phyloP scores from a whole-genome alignment of 768 basidiomycete species.

The Trametes gibbosa region DNA sequence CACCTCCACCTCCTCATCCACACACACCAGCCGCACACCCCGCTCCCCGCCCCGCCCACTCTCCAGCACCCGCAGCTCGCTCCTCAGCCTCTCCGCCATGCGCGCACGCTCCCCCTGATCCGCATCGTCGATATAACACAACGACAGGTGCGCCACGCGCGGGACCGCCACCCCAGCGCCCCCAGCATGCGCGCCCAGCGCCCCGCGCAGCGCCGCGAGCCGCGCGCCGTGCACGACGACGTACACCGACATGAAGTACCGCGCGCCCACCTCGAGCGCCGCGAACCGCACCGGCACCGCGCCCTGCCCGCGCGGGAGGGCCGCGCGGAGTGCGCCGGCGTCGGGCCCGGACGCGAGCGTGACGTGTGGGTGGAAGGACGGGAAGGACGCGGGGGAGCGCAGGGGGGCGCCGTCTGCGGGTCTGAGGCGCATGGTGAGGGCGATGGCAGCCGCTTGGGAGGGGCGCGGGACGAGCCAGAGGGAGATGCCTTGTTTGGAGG shows the following conservation, averaged over 20 bases:
- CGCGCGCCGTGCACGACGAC: conserved; percentile 46
- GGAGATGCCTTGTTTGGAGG: conserved; percentile 43
- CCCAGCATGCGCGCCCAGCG: conserved; percentile 41
- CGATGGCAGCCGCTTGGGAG: conserved; percentile 43
- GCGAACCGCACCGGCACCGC: conserved; percentile 47
- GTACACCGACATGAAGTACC: conserved; percentile 73
- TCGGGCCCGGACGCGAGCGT: conserved; percentile 54
- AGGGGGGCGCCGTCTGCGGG: conserved; percentile 17
- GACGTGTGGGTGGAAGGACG: conserved; percentile 65
- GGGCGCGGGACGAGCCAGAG: conserved; percentile 69
- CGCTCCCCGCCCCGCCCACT: conserved; percentile 27
- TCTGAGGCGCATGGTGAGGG: conserved; percentile 43
- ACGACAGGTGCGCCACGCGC: conserved; percentile 66
- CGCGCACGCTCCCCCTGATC: conserved; percentile 56
- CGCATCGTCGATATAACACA: conserved; percentile 70
- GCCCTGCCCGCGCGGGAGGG: conserved; percentile 36
- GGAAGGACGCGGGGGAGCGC: conserved; percentile 48
- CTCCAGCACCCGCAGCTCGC: conserved; percentile 35
- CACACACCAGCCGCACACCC: conserved; percentile 4
- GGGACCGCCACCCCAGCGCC: conserved; percentile 50
- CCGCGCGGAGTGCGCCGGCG: conserved; percentile 36
- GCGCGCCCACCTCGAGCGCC: conserved; percentile 53
- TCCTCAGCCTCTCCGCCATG: conserved; percentile 43
- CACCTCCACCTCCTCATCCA: conserved; percentile 5
- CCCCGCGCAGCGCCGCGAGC: conserved; percentile 46